Percentiles rank a stretch among this genome's conserved stretches.
Conservation (phyloP, 1,139 yeast genomes). For the Williopsis jadinii region DNA sequence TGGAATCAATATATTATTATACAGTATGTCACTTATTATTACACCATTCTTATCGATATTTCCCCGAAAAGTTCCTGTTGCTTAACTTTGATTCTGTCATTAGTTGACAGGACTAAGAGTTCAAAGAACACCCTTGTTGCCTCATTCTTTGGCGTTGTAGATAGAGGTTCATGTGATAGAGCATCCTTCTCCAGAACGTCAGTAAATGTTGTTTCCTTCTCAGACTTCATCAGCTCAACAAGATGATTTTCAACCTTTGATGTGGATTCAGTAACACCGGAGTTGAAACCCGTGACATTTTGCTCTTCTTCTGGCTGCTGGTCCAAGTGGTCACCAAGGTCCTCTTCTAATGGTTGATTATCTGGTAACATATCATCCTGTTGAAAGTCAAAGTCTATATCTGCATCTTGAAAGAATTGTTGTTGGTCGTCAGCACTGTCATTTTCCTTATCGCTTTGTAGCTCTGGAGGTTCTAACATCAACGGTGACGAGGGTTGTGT, state of each 20-base stretch:
- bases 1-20: not conserved
- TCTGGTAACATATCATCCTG: slow-evolving; percentile 2
- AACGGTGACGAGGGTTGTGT: slow-evolving; percentile 10
- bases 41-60: slow-evolving; percentile 37
- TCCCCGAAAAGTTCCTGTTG: slow-evolving; percentile 60
- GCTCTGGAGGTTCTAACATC: slow-evolving; percentile 11
- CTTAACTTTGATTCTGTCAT: slow-evolving; percentile 57
- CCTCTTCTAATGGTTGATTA: slow-evolving; percentile 9
- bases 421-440: slow-evolving; percentile 1
- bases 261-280: slow-evolving; percentile 40
- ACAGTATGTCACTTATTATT: not conserved
- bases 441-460: slow-evolving; percentile 15
- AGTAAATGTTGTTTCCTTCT: slow-evolving; percentile 29
- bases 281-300: slow-evolving; percentile 6
- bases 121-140: slow-evolving; percentile 80
- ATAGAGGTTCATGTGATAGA: slow-evolving; percentile 22
- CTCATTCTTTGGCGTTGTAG: slow-evolving; percentile 41
- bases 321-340: slow-evolving; percentile 10
- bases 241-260: slow-evolving; percentile 44
- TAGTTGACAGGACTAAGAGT: slow-evolving; percentile 72
- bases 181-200: slow-evolving; percentile 36
- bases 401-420: slow-evolving; percentile 9
- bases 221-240: slow-evolving; percentile 4
- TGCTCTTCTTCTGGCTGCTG: slow-evolving; percentile 17
- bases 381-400: slow-evolving; percentile 10